Percentiles rank a stretch among this genome's conserved stretches.
These are phyloP conservation scores for Vanrija humicola DNA, from an alignment of 1,284 basidiomycete species.

Conservation along the genomic window DNA sequence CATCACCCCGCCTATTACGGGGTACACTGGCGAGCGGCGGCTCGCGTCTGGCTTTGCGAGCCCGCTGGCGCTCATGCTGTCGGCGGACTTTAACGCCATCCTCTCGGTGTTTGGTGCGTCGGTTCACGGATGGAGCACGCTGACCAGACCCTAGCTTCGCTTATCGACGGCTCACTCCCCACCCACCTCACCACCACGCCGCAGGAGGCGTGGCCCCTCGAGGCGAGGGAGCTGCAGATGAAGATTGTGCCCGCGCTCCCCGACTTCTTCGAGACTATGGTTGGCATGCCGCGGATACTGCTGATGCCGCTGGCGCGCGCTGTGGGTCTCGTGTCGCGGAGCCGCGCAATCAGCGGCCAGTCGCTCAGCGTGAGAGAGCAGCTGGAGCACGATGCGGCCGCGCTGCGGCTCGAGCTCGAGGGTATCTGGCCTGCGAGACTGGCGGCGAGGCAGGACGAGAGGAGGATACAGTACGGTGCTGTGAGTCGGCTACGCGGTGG, in stretches of 20 bases:
- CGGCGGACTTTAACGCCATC: constrained; percentile 5
- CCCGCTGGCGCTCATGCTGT: constrained; percentile 3
- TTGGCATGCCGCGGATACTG: constrained; percentile 1
- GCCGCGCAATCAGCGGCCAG: background rate
- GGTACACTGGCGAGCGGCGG: background rate
- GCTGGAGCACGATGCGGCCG: constrained; percentile 1
- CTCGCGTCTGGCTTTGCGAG: background rate
- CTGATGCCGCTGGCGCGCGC: background rate
- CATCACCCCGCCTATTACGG: constrained; percentile 1
- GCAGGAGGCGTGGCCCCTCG: constrained; percentile 1
- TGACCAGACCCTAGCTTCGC: background rate
- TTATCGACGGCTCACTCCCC: constrained; percentile 1
- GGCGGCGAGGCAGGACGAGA: background rate
- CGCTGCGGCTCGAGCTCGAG: constrained; percentile 8
- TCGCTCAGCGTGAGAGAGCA: constrained; percentile 1
- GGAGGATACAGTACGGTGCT: constrained; percentile 5
- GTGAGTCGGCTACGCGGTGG: too few species aligned
- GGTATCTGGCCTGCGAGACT: constrained; percentile 2
- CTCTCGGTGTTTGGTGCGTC: background rate
- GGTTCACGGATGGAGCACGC: background rate
- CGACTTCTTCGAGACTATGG: constrained; percentile 6
- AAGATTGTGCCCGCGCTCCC: background rate
- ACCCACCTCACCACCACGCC: too few species aligned
- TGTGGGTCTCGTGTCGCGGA: background rate
- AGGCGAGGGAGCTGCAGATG: constrained; percentile 6